Evolutionary conservation across 192 early-diverging fungal species (phyloP), one percentile per base, ranked within the genome.

Genomic region (Umbelopsis ramanniana): DNA sequence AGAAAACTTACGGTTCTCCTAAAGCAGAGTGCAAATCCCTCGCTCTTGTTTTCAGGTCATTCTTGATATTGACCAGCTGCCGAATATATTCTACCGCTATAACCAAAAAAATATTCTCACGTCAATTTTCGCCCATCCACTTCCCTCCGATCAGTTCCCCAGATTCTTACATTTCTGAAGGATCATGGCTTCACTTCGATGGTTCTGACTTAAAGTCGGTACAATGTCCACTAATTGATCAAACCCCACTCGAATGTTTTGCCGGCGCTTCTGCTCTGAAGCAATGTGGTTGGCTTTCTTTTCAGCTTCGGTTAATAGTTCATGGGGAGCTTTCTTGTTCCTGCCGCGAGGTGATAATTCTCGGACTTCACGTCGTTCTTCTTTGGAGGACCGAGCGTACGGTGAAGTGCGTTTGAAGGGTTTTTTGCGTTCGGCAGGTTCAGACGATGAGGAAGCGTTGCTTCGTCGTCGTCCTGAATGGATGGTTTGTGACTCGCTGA

Each of bases 271-370:
- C 80, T 97, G 94, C 77, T 97, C 95, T 21, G 91, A 93, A 2
- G 91, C 93, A 82, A 97, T 97, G 81, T 97, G 95, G 79, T 96
- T 96, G 14, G 90, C 90, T 71, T 92, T 91, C 74, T 96, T 96
- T 66, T 95, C 91, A 11, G 90, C 87, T 52, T 95, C 94, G 4
- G 94, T 90, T 55, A 95, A 80, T 45, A 93, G 80, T 68, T 92
- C 92, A 74, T 89, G 83, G 14, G 74, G 79, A 7, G 66, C 73
- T 52, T 82, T 85, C 66, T 66, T 50, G 43, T 68, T 53, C 52
- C 46, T 55, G 24, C 68, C 29, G 1, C 35, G 52, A 33, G 73
- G 67, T 46, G 53, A 29, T 14, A 29, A 46, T 24, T 57, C 23
- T 24, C 15, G 3, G 50, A 9, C 40, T 43, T 38, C 52, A 19